These are phyloP conservation scores for Metschnikowia continentalis DNA, from an alignment of 805 yeast genomes.

Conservation along the genomic window DNA sequence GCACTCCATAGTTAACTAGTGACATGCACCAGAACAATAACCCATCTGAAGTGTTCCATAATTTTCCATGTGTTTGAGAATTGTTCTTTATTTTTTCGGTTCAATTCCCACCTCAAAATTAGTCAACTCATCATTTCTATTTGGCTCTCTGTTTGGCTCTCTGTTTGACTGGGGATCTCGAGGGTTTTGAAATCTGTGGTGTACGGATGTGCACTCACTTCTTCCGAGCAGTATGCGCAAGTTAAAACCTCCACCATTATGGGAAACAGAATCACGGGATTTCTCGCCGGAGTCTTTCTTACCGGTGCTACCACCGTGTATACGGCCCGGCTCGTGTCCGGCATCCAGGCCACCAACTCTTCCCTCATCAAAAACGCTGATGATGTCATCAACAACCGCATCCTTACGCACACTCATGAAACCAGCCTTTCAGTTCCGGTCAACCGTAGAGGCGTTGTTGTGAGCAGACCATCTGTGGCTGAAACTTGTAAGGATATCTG, in stretches of 20 bases:
- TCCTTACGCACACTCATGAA: conserved; percentile 46
- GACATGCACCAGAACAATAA: too few species aligned
- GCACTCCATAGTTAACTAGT: too few species aligned
- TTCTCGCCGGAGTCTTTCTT: conserved; percentile 51
- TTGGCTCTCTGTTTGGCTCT: too few species aligned
- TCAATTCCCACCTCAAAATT: too few species aligned
- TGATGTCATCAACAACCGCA: conserved; percentile 49
- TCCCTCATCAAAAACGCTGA: conserved; percentile 45
- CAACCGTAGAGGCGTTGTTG: conserved; percentile 22
- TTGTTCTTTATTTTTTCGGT: too few species aligned
- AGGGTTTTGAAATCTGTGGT: not conserved
- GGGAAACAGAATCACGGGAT: conserved; percentile 44
- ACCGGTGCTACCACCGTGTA: conserved; percentile 61
- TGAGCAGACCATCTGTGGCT: conserved; percentile 35
- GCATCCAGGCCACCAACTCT: conserved; percentile 45
- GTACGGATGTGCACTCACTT: not conserved
- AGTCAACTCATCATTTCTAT: too few species aligned
- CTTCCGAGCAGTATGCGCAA: not conserved
- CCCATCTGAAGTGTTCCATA: too few species aligned
- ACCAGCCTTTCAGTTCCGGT: conserved; percentile 42
- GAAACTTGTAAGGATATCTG: conserved; percentile 76
- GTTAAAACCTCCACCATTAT: conserved; percentile 13
- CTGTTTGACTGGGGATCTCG: not conserved
- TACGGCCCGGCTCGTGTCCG: conserved; percentile 53
- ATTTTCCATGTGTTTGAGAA: too few species aligned